These are phyloP conservation scores for Alopecurus myosuroides DNA, from an alignment of 176 grass and related monocot species.

Conservation along the genomic window DNA sequence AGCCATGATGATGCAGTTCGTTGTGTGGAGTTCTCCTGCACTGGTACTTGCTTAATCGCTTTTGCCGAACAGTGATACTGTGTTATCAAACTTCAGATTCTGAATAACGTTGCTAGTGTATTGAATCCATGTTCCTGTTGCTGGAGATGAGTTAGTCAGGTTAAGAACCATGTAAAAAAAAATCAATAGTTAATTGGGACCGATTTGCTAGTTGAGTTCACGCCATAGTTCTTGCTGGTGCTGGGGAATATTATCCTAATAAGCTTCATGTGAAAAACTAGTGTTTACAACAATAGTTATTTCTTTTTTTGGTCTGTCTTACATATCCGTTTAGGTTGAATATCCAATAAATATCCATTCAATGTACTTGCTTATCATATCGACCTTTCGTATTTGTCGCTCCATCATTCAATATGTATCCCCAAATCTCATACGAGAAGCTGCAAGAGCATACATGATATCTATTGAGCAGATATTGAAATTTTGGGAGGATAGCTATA, in stretches of 20 bases:
- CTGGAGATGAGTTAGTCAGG: background rate
- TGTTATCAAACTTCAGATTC: background rate
- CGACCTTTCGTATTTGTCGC: background rate
- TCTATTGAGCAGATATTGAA: background rate
- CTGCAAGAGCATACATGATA: background rate
- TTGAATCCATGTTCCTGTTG: conserved; percentile 6
- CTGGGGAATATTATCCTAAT: background rate
- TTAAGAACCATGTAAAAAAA: background rate
- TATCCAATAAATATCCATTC: background rate
- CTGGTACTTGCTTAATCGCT: conserved; percentile 29
- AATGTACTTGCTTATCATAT: background rate
- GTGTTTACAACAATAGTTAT: background rate
- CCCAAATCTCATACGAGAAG: background rate
- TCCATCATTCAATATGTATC: background rate
- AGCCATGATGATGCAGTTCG: conserved; percentile 47
- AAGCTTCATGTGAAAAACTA: background rate
- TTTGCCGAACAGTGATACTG: background rate
- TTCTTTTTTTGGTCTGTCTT: background rate
- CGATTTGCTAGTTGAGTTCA: background rate
- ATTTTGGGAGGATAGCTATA: background rate
- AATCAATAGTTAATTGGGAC: background rate
- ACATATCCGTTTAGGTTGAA: background rate
- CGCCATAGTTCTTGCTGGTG: background rate
- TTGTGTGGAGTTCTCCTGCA: conserved; percentile 60
- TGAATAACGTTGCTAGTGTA: background rate